These are phyloP conservation scores for Talaromyces sp. DNA, from an alignment of 2,329 filamentous ascomycete genomes.

Conservation along the genomic window DNA sequence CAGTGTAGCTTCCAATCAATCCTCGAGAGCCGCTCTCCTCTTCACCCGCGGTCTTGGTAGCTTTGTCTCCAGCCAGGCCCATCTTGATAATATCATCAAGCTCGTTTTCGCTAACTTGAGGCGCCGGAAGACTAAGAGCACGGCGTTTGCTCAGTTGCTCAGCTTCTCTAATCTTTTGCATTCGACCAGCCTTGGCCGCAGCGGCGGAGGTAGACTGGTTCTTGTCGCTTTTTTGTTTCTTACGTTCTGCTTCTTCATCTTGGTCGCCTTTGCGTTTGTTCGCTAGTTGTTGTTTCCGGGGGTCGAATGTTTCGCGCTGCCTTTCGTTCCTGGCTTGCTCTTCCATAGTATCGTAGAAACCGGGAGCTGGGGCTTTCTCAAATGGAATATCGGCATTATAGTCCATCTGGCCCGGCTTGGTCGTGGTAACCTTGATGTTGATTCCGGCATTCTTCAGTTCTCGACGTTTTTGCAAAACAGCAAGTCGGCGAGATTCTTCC, in stretches of 20 bases:
- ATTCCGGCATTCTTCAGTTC: conserved; percentile 97
- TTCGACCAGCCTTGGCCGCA: conserved; percentile 85
- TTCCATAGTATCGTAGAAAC: conserved; percentile 90
- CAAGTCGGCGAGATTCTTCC: conserved; percentile 86
- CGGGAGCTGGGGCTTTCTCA: conserved; percentile 80
- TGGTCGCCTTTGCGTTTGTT: conserved; percentile 91
- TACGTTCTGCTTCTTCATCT: conserved; percentile 73
- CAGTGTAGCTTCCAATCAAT: conserved; percentile 79
- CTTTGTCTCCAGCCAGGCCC: conserved; percentile 87
- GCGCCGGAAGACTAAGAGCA: conserved; percentile 73
- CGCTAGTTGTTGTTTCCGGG: conserved; percentile 80
- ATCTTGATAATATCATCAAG: conserved; percentile 98
- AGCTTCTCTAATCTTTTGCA: conserved; percentile 91
- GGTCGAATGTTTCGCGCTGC: conserved; percentile 81
- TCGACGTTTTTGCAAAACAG: conserved; percentile 86
- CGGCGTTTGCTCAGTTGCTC: conserved; percentile 94
- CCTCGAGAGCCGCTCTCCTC: conserved; percentile 75
- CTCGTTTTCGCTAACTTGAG: conserved; percentile 88
- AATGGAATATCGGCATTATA: conserved; percentile 99
- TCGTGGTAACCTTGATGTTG: conserved; percentile 89
- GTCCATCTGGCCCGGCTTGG: conserved; percentile 96
- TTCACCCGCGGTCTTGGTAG: conserved; percentile 66
- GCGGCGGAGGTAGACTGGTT: conserved; percentile 68
- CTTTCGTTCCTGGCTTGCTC: conserved; percentile 76
- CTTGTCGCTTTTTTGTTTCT: conserved; percentile 86